Base-by-base conservation (phyloP, 2,329 filamentous ascomycete species). In the Microdochium bolleyi region DNA sequence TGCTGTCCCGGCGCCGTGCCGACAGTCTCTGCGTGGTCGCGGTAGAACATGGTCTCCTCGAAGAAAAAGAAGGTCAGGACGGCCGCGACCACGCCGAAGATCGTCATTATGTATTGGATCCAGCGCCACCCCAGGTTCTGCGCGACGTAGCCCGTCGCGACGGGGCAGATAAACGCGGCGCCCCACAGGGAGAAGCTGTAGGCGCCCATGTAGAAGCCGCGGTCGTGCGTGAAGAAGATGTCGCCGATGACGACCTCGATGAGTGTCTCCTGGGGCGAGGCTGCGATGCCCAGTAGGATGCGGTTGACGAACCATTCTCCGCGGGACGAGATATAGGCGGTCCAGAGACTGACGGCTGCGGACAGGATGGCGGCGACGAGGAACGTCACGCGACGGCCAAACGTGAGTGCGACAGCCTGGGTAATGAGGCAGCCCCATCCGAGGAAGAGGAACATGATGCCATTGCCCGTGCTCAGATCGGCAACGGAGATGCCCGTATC, bases 201-300 rank as follows among this genome's bases (percentile, higher is more conserved):
- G 24, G 81, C 60, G 53, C 78, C 78, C 5, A 82, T 67, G 1
- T 78, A 75, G 1, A 72, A 70, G 41, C 79, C 79, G 46, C 77
- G 73, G 54, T 79, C 77, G 58, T 82, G 79, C 64, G 80, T 75
- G 55, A 77, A 82, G 67, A 79, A 82, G 27, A 82, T 70, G 57
- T 82, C 79, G 8, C 78, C 30, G 30, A 34, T 34, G 30, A 34
- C 16, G 30, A 34, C 30, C 16, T 34, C 30, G 30, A 34, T 16
- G 16, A 34, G 30, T 9, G 30, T 34, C 16, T 34, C 30, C 30
- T 34, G 30, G 9, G 30, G 30, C 30, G 30, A 34, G 30, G 30
- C 30, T 9, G 16, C 30, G 30, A 34, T 16, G 16, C 30, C 30
- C 30, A 34, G 30, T 9, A 34, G 30, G 30, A 34, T 34, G 30